These are phyloP conservation scores for Pterocarpus macrocarpus DNA, from an alignment of 306 rosid species.

Conservation along the genomic window DNA sequence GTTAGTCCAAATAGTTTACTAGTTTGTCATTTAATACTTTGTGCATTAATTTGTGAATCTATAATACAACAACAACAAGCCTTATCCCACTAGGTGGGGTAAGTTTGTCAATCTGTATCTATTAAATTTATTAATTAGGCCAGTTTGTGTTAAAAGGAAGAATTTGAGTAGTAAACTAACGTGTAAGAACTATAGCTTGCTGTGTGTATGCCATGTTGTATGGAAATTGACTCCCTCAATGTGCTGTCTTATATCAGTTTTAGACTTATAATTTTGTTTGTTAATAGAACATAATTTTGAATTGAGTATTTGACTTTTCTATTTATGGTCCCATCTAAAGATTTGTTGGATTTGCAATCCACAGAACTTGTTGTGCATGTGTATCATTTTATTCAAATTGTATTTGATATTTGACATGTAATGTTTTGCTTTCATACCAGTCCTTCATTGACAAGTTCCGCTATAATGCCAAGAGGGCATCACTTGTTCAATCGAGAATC, in stretches of 20 bases:
- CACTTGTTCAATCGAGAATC: conserved; percentile 99
- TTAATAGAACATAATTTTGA: background rate
- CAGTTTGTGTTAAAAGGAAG: conserved; percentile 13
- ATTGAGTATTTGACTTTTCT: background rate
- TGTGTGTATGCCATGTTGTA: conserved; percentile 14
- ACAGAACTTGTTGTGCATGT: conserved; percentile 32
- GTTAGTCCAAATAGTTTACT: conserved; percentile 1
- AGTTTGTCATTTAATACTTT: conserved; percentile 10
- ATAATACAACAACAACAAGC: background rate
- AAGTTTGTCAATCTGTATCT: background rate
- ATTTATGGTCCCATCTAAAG: background rate
- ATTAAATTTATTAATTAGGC: background rate
- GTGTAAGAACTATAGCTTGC: conserved; percentile 17
- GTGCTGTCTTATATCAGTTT: conserved; percentile 18
- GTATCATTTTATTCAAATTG: conserved; percentile 37
- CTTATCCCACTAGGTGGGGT: background rate
- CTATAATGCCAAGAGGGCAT: conserved; percentile 97
- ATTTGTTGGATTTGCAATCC: conserved; percentile 7
- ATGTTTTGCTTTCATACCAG: conserved; percentile 60
- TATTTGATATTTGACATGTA: conserved; percentile 52
- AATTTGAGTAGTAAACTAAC: conserved; percentile 3
- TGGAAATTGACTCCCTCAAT: background rate
- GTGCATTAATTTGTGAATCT: conserved; percentile 6
- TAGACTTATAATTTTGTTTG: background rate
- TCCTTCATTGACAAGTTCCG: conserved; percentile 97